Percentiles rank a stretch among this genome's conserved stretches.
phyloP scores from a whole-genome alignment of 345 rosid species.

The Populus ilicifolia region DNA sequence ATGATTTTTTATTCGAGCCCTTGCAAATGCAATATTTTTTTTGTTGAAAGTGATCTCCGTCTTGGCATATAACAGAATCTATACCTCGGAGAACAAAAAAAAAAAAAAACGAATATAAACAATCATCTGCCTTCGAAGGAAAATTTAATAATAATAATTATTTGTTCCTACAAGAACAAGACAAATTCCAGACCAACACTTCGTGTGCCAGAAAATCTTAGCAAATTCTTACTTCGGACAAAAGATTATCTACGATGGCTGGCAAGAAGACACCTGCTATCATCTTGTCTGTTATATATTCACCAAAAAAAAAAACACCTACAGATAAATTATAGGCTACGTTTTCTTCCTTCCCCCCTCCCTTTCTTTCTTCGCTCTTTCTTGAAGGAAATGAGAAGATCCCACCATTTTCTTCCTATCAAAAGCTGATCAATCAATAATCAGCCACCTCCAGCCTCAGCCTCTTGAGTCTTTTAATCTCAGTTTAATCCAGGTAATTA shows the following conservation, averaged over 20 bases:
- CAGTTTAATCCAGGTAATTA: slow-evolving; percentile 56
- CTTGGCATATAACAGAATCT: too few species aligned
- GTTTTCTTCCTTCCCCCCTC: background rate
- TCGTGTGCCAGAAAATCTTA: background rate
- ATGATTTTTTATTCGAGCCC: too few species aligned
- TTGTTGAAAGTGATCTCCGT: too few species aligned
- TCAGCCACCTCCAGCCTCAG: slow-evolving; percentile 35
- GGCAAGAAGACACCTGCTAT: background rate
- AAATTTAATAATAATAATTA: too few species aligned
- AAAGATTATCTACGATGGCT: background rate
- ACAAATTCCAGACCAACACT: background rate
- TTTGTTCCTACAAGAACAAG: too few species aligned
- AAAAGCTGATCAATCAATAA: slow-evolving; percentile 20
- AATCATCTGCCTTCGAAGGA: too few species aligned
- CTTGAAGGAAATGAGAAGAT: slow-evolving; percentile 16
- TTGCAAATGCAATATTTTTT: too few species aligned
- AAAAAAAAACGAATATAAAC: too few species aligned
- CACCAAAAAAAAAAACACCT: too few species aligned
- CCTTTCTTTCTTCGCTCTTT: background rate
- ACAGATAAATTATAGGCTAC: background rate
- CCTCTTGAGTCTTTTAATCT: slow-evolving; percentile 47
- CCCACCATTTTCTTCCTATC: slow-evolving; percentile 9
- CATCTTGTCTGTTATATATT: background rate
- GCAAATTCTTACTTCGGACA: background rate
- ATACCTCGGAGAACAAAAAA: too few species aligned